Evolutionary conservation across 176 grass and related monocot genomes (phyloP), one percentile per base, ranked within the genome.

Genomic region (Aegilops sharonensis): DNA sequence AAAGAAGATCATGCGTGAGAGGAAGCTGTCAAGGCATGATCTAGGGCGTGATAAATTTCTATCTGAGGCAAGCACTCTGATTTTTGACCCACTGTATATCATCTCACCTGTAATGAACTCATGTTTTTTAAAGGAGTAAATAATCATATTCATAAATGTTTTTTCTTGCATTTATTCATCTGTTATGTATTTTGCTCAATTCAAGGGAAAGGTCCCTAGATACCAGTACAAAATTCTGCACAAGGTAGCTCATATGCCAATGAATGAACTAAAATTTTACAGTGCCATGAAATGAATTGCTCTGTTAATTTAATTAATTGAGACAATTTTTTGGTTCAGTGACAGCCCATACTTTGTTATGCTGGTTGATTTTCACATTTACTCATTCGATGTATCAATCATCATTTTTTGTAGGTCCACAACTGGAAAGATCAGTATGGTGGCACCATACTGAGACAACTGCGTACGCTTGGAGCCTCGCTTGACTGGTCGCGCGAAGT

Each of bases 1-100:
- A 83, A 98, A 93, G 87, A 98, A 93, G 56, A 85, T 98, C 45
- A 98, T 98, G 95, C 89, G 88, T 73, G 95, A 98, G 90, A 98
- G 64, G 43, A 92, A 98, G 56, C 80, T 98, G 84, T 92, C 91
- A 2, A 98, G 95, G 80, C 95, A 98, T 88, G 95, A 98, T 62
- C 63, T 98, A 23, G 93, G 95, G 29, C 91, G 95, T 80, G 93
- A 93, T 36, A 63, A 81, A 31, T 98, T 98, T 85, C 35, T 95
- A 70, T 87, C 89, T 47, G 93, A 95, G 91, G 95, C 95, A 87
- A 91, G 85, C 40, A 23, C 14, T 67, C 18, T 72, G 31, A 36
- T 66, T 66, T 59, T 11, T 76, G 43, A 76, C 40, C 69, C n/a
- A 14, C 39, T 42, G 36, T n/a, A 61, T 40, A 63, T 17, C 24